These are phyloP conservation scores for Hemileccinum impolitum DNA, from an alignment of 768 basidiomycete genomes.

Conservation along the genomic window DNA sequence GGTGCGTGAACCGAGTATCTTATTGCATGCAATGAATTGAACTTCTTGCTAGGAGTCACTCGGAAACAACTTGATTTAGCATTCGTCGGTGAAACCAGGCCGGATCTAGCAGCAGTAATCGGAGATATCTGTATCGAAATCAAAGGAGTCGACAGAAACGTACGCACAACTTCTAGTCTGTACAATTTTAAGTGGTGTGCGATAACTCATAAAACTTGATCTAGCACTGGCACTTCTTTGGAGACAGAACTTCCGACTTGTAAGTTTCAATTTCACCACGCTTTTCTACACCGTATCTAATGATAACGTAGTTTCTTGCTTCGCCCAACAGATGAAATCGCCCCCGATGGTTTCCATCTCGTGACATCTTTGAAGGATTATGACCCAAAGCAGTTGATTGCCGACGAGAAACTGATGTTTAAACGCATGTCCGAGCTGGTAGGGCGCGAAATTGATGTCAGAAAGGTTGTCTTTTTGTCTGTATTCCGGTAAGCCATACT, in stretches of 20 bases:
- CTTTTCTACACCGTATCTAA: background rate
- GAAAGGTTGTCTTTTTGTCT: slow-evolving; percentile 21
- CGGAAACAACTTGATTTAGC: slow-evolving; percentile 39
- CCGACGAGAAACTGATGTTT: slow-evolving; percentile 24
- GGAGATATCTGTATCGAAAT: slow-evolving; percentile 36
- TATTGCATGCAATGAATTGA: background rate
- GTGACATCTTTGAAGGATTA: background rate
- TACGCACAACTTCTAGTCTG: slow-evolving; percentile 1
- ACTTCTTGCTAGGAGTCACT: slow-evolving; percentile 13
- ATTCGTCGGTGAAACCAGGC: slow-evolving; percentile 39
- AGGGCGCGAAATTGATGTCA: slow-evolving; percentile 28
- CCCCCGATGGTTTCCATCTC: slow-evolving; percentile 13
- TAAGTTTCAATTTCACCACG: background rate
- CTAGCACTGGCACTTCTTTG: no score
- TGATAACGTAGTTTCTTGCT: background rate
- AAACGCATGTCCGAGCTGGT: slow-evolving; percentile 25
- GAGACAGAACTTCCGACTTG: slow-evolving; percentile 3
- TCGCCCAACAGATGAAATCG: slow-evolving; percentile 14
- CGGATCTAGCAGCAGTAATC: slow-evolving; percentile 24
- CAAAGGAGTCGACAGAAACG: slow-evolving; percentile 29
- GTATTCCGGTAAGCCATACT: slow-evolving; percentile 22
- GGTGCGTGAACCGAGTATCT: slow-evolving; percentile 4
- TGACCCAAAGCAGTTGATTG: slow-evolving; percentile 4
- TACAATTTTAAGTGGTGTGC: no score
- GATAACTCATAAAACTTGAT: background rate